Evolutionary conservation across 2,329 filamentous ascomycete species (phyloP).

Genomic region (Penicillium sp.): DNA sequence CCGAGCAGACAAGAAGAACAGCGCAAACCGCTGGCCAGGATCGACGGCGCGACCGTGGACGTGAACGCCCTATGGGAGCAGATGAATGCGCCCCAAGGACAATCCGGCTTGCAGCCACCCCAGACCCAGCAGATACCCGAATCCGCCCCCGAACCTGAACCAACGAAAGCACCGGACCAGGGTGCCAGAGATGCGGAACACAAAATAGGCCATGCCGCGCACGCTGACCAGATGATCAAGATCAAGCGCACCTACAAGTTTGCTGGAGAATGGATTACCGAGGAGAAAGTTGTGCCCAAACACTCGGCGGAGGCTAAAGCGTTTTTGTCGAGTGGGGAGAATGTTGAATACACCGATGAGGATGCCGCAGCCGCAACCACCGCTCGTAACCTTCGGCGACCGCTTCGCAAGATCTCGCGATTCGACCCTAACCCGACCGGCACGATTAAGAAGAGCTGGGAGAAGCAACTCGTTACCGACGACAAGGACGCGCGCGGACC

Average conservation of each 20-base stretch:
- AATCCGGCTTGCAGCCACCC: constrained; percentile 11
- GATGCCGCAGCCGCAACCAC: constrained; percentile 21
- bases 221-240: constrained; percentile 50
- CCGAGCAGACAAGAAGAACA: constrained; percentile 47
- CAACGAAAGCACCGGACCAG: constrained; percentile 18
- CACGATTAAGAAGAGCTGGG: constrained; percentile 46
- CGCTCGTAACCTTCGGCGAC: constrained; percentile 36
- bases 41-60: constrained; percentile 55
- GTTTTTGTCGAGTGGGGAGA: constrained; percentile 48
- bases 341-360: constrained; percentile 35
- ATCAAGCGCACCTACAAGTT: constrained; percentile 60
- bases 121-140: constrained; percentile 17
- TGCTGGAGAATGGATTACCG: constrained; percentile 55
- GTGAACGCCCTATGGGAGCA: constrained; percentile 56
- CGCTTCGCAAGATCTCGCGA: constrained; percentile 45
- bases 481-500: constrained; percentile 47
- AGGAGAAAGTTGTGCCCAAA: constrained; percentile 54
- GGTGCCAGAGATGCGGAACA: constrained; percentile 12
- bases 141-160: constrained; percentile 10
- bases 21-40: constrained; percentile 48
- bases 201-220: constrained; percentile 10
- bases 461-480: constrained; percentile 36
- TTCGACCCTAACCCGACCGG: constrained; percentile 50
- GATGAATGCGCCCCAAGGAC: constrained; percentile 45
- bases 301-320: constrained; percentile 56